Evolutionary conservation across 495 filamentous ascomycete species (phyloP), one percentile per base, ranked within the genome.

Genomic region (Penicillium coffeae): DNA sequence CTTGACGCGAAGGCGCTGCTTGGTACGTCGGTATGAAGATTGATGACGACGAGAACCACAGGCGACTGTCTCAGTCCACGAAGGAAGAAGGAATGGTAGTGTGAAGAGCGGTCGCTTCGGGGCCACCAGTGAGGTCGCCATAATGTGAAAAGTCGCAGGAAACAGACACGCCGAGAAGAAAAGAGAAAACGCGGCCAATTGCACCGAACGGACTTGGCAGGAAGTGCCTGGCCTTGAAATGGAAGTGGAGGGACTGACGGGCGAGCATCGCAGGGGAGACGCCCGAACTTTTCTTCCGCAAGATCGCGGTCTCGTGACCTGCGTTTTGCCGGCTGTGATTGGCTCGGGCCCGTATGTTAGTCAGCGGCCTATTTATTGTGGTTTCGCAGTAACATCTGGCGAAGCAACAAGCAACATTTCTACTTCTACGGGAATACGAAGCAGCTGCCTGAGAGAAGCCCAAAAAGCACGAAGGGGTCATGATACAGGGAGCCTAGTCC

Each of bases 1-100:
- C 46, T 84, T 81, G 55, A 90, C 76, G 51, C 81, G 81, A 51
- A 91, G 80, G 10, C 82, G 78, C 69, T 84, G 82, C 65, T 82
- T 85, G 36, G 82, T 85, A 25, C 89, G 85, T 35, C 81, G 72
- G 34, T 82, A 77, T 30, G 85, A 80, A 46, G 86, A 88, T 66
- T 89, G 80, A 57, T 84, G 75, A 36, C 87, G 79, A 48, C 59
- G 68, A 43, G 59, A 53, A 45, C 54, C 60, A 9, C 66, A 40
- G 15, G 62, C 49, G 20, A 65, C 47, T 6, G 65, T 48, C 44
- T 75, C 69, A 39, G 60, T 63, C 47, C 64, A 69, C 21, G 62
- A 66, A 38, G 67, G 62, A 33, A 69, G 62, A 55, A 68, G 64
- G 42, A 69, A 77, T 35, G 71, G 66, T 47, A 71, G 62, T 20